phyloP scores from a whole-genome alignment of 768 basidiomycete genomes.

The Boletus reticuloceps region DNA sequence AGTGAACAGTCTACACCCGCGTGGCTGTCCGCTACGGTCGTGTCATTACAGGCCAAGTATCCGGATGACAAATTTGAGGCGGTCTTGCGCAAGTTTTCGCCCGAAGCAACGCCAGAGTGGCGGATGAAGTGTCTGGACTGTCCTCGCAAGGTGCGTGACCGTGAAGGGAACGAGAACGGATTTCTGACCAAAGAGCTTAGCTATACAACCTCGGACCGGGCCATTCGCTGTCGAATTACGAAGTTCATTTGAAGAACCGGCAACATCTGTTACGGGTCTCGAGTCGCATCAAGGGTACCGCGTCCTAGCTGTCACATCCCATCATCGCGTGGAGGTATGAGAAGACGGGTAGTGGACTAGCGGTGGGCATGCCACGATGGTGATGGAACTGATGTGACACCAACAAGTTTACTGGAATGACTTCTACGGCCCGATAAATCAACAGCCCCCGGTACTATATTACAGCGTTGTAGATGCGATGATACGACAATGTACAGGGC shows the following conservation, averaged over 20 bases:
- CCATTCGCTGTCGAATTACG: constrained; percentile 85
- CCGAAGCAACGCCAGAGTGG: constrained; percentile 73
- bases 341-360: too few relatives aligned
- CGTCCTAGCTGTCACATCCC: constrained; percentile 17
- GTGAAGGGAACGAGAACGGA: not conserved
- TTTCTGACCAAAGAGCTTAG: constrained; percentile 33
- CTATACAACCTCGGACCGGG: constrained; percentile 89
- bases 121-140: constrained; percentile 89
- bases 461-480: constrained; percentile 1
- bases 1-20: constrained; percentile 48
- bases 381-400: too few relatives aligned
- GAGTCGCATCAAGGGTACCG: constrained; percentile 39
- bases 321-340: not conserved
- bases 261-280: constrained; percentile 75
- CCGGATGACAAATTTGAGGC: constrained; percentile 83
- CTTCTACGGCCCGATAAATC: too few relatives aligned
- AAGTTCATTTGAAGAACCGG: constrained; percentile 88
- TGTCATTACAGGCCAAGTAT: constrained; percentile 66
- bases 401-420: too few relatives aligned
- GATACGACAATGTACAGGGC: constrained; percentile 1
- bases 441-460: not conserved
- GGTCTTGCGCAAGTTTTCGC: constrained; percentile 56
- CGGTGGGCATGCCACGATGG: too few relatives aligned
- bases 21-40: constrained; percentile 75
- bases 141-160: constrained; percentile 73